phyloP scores from a whole-genome alignment of 129 eudicot species.

The sunflower (Helianthus annuus) region DNA sequence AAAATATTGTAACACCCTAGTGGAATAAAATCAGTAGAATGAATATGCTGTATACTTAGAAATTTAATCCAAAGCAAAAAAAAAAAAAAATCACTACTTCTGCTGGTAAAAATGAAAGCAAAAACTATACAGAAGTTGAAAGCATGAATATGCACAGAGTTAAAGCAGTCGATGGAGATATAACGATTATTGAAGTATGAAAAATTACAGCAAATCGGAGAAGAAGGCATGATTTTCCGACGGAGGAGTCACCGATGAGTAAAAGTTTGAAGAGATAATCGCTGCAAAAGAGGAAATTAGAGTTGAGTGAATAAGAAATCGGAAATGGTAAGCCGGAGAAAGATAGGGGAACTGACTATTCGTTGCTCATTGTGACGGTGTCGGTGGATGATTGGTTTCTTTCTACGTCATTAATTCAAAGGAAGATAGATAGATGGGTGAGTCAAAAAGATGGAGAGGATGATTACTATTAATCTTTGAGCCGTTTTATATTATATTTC shows the following conservation, averaged over 20 bases:
- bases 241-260: constrained; percentile 92
- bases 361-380: constrained; percentile 55
- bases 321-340: not conserved
- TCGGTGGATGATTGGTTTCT: constrained; percentile 23
- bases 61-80: too few species aligned
- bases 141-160: not conserved
- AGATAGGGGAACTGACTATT: constrained; percentile 50
- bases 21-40: not conserved
- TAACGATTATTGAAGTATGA: not conserved
- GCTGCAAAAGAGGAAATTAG: constrained; percentile 38
- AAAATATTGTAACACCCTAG: too few species aligned
- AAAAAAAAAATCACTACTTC: too few species aligned
- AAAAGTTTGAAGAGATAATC: constrained; percentile 91
- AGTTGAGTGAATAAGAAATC: not conserved
- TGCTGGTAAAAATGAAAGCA: too few species aligned
- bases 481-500: too few species aligned
- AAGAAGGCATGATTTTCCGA: constrained; percentile 96
- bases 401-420: not conserved
- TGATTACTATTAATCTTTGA: too few species aligned
- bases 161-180: not conserved
- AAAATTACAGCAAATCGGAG: constrained; percentile 82
- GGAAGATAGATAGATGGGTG: not conserved
- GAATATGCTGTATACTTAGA: not conserved
- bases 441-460: not conserved
- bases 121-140: not conserved